Conservation (phyloP, 192 early-diverging fungal genomes). For the Coemansia sp. region DNA sequence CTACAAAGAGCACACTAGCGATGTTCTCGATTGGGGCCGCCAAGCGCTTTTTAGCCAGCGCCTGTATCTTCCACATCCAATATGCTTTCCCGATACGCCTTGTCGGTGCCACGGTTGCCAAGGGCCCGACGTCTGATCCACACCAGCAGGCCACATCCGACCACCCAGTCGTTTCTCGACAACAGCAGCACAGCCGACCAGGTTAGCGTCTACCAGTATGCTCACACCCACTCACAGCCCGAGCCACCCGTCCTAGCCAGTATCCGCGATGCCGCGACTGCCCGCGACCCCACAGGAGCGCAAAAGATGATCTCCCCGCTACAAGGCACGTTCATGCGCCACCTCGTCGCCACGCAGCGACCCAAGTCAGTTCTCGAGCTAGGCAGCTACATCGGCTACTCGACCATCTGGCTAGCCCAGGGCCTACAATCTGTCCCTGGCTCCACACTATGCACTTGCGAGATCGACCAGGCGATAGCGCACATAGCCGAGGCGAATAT, state of each 20-base stretch:
- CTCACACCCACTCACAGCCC: constrained; percentile 6
- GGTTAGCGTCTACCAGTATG: constrained; percentile 24
- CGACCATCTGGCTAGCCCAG: constrained; percentile 63
- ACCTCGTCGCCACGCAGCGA: constrained; percentile 21
- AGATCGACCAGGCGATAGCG: constrained; percentile 41
- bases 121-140: neutral
- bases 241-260: constrained; percentile 18
- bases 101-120: neutral
- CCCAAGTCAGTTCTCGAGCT: constrained; percentile 60
- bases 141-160: neutral
- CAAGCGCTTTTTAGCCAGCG: neutral
- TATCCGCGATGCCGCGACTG: constrained; percentile 16
- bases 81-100: neutral
- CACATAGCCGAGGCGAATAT: constrained; percentile 27
- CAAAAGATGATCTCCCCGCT: constrained; percentile 48
- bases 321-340: constrained; percentile 40
- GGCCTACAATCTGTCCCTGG: constrained; percentile 28
- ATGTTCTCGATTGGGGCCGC: neutral
- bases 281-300: constrained; percentile 11
- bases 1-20: neutral
- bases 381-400: constrained; percentile 67
- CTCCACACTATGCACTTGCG: constrained; percentile 31
- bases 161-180: constrained; percentile 30
- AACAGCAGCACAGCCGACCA: neutral
- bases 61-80: neutral